A percentile compares a stretch with the other conserved stretches of the same genome.
These are phyloP conservation scores for Naganishia friedmannii DNA, from an alignment of 768 basidiomycete genomes.

Conservation along the genomic window DNA sequence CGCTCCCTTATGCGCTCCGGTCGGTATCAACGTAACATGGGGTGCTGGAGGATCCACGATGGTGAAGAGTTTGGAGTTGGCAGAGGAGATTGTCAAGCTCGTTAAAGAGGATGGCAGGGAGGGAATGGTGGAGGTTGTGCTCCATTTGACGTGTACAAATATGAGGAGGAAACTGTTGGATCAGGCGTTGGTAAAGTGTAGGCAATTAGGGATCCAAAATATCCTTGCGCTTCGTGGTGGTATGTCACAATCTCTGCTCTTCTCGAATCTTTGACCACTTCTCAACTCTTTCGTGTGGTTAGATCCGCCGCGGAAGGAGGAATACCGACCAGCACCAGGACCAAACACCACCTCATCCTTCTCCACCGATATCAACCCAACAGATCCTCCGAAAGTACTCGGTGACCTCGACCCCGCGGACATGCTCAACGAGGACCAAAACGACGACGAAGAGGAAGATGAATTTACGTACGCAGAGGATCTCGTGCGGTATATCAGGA, in stretches of 20 bases:
- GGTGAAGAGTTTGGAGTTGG: slow-evolving; percentile 81
- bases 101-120: slow-evolving; percentile 26
- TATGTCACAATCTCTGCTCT: slow-evolving; percentile 49
- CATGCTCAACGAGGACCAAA: slow-evolving; percentile 5
- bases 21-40: slow-evolving; percentile 89
- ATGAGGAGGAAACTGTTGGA: slow-evolving; percentile 51
- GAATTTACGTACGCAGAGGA: slow-evolving; percentile 78
- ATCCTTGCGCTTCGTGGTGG: slow-evolving; percentile 90
- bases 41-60: slow-evolving; percentile 92
- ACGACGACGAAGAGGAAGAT: slow-evolving; percentile 28
- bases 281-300: neutral
- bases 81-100: slow-evolving; percentile 53
- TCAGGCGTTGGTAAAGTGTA: slow-evolving; percentile 61
- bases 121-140: slow-evolving; percentile 46
- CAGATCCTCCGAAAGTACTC: neutral
- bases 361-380: neutral
- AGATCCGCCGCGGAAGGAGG: slow-evolving; percentile 92
- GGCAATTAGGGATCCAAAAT: slow-evolving; percentile 76
- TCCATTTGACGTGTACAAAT: slow-evolving; percentile 52
- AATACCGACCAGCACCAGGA: slow-evolving; percentile 85
- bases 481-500: slow-evolving; percentile 88
- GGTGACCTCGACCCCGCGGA: slow-evolving; percentile 9
- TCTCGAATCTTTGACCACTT: neutral
- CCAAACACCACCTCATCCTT: slow-evolving; percentile 48
- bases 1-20: slow-evolving; percentile 64